Conservation (phyloP, 208 protist species). For the Crithidia brevicula region DNA sequence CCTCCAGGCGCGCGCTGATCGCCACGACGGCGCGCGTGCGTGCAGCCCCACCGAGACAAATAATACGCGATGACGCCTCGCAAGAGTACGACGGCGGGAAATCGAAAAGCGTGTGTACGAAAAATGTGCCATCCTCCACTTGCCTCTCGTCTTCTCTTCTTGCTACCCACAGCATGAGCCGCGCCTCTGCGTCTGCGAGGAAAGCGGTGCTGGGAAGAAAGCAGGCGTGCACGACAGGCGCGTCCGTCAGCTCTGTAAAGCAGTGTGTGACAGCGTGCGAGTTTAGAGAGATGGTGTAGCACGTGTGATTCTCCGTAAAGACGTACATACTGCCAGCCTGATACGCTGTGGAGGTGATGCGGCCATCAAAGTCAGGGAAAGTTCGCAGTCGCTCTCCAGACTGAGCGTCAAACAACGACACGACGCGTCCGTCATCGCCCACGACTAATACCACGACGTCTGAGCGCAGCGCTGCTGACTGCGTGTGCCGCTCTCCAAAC, state of each 20-base stretch:
- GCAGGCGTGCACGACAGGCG: slow-evolving; percentile 12
- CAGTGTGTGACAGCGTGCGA: slow-evolving; percentile 29
- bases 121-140: not conserved
- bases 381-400: slow-evolving; percentile 40
- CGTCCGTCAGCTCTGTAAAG: slow-evolving; percentile 8
- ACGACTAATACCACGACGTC: slow-evolving; percentile 24
- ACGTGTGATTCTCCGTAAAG: slow-evolving; percentile 29
- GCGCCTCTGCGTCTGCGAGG: slow-evolving; percentile 31
- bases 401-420: slow-evolving; percentile 33
- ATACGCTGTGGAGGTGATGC: slow-evolving; percentile 12
- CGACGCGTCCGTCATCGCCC: slow-evolving; percentile 22
- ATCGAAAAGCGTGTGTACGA: slow-evolving; percentile 1
- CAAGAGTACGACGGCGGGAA: not conserved
- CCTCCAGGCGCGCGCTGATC: slow-evolving; percentile 13
- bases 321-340: slow-evolving; percentile 26
- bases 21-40: not conserved
- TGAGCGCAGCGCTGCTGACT: not conserved
- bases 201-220: slow-evolving; percentile 5
- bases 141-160: too few relatives aligned
- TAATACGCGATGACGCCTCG: slow-evolving; percentile 25
- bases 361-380: slow-evolving; percentile 48
- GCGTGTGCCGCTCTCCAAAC: not conserved
- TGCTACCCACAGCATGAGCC: slow-evolving; percentile 12
- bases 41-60: slow-evolving; percentile 15
- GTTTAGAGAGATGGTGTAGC: slow-evolving; percentile 29